Evolutionary conservation across 345 rosid genomes (phyloP).

Genomic region (Eucalyptus cloeziana): DNA sequence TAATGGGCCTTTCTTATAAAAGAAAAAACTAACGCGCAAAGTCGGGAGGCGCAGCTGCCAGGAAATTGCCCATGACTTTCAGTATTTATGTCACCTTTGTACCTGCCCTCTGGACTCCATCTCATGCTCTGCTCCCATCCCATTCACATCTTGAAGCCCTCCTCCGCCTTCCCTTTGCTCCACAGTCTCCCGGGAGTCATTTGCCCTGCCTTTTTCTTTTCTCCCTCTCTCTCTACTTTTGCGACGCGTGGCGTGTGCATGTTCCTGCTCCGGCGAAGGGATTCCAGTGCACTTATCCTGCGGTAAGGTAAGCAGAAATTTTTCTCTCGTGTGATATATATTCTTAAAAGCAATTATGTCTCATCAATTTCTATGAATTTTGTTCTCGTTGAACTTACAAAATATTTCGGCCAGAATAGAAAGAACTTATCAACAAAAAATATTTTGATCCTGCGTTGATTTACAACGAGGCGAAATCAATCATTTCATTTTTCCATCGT

Average conservation of each 20-base stretch:
- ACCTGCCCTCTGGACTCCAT: neutral
- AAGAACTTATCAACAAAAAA: neutral
- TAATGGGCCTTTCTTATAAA: neutral
- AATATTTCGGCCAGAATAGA: neutral
- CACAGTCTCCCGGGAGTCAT: neutral
- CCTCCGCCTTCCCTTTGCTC: neutral
- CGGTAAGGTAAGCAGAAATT: neutral
- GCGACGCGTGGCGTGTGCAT: neutral
- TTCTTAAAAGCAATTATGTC: neutral
- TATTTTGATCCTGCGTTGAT: neutral
- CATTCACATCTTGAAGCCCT: neutral
- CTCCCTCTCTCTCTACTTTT: neutral
- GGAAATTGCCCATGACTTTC: neutral
- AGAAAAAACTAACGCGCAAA: accelerated
- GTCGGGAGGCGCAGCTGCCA: accelerated
- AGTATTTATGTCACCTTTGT: neutral
- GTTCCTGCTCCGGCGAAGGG: neutral
- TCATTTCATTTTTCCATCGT: neutral
- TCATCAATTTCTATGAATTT: neutral
- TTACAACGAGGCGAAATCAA: too few species aligned
- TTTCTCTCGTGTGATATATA: neutral
- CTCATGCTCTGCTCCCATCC: neutral
- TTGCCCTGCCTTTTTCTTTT: neutral
- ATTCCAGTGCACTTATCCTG: neutral
- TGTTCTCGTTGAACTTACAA: neutral